phyloP scores from a whole-genome alignment of 345 rosid species.

The Sisymbrium altissimum region DNA sequence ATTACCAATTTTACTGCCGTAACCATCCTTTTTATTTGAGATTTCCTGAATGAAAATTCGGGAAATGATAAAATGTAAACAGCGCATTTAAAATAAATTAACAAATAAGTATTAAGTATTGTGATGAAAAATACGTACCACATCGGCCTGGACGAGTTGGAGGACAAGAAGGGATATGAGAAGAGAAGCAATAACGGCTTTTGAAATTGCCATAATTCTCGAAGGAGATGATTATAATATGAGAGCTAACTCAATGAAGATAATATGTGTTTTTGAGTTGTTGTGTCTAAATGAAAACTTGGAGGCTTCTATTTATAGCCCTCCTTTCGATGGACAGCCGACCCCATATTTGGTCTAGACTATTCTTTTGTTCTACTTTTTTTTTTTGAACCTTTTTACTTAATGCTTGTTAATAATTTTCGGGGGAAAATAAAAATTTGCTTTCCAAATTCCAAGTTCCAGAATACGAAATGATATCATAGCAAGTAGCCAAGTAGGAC shows the following conservation, averaged over 20 bases:
- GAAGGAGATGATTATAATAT: neutral
- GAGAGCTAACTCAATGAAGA: slow-evolving; percentile 14
- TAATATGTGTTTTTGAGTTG: slow-evolving; percentile 12
- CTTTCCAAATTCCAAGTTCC: too few relatives aligned
- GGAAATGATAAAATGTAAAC: neutral
- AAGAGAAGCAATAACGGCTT: slow-evolving; percentile 44
- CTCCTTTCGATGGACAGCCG: neutral
- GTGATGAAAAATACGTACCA: neutral
- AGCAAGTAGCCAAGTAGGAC: neutral
- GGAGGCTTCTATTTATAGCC: slow-evolving; percentile 29
- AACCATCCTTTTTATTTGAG: neutral
- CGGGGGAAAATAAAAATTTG: too few relatives aligned
- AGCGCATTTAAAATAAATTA: neutral
- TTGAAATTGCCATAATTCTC: slow-evolving; percentile 42
- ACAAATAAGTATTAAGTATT: neutral
- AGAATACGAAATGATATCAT: neutral
- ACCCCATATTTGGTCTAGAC: slow-evolving; percentile 23
- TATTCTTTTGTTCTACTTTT: neutral
- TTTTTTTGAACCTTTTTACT: too few relatives aligned
- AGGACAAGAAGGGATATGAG: slow-evolving; percentile 52
- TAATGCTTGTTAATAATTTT: too few relatives aligned
- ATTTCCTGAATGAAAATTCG: slow-evolving; percentile 14
- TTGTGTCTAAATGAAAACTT: slow-evolving; percentile 27
- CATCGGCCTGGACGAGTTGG: slow-evolving; percentile 41
- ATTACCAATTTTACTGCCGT: slow-evolving; percentile 28